Evolutionary conservation across 192 early-diverging fungal genomes (phyloP), one percentile per base, ranked within the genome.

Genomic region (Chytriomyces sp.): DNA sequence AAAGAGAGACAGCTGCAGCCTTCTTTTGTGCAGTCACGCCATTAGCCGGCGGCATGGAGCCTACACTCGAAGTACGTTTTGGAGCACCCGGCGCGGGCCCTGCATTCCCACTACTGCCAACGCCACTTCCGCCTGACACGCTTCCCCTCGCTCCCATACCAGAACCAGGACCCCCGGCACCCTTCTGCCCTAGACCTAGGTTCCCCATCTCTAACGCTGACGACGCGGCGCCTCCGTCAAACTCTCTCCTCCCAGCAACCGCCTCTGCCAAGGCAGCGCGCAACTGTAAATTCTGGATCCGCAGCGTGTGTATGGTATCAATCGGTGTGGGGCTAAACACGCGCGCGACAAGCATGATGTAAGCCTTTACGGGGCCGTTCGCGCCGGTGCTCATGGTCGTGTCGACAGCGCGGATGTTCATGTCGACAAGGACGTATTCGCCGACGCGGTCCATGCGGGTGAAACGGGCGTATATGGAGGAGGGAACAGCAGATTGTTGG

Each of bases 381-480:
- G 39, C 31, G 1, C 7, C 33, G 3, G 25, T 36, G 0, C 12
- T 19, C 0, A 22, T 8, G 37, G 59, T 14, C n/a, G 34, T 19
- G n/a, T 22, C 37, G 44, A 70, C 59, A 3, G 36, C 26, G 1
- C 52, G 41, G 5, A 59, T 34, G 30, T 5, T 12, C n/a, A 59
- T 6, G 52, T 70, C 68, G 5, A 70, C 32, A 5, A 70, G 17
- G 28, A 70, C 68, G 37, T 44, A 70, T 57, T 70, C 68, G 53
- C 57, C 56, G 26, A 44, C 57, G 14, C 68, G 53, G 30, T 70
- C 68, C 68, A 70, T 56, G 26, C 68, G 52, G 17, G 53, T 59
- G 33, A 59, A 19, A 19, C 68, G n/a, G 39, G 55, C 57, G 37
- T 70, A 70, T 8, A 59, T 30, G n/a, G 37, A 44, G 8, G 25